Conservation (phyloP, 768 basidiomycete species). For the Pleurotus tuoliensis region DNA sequence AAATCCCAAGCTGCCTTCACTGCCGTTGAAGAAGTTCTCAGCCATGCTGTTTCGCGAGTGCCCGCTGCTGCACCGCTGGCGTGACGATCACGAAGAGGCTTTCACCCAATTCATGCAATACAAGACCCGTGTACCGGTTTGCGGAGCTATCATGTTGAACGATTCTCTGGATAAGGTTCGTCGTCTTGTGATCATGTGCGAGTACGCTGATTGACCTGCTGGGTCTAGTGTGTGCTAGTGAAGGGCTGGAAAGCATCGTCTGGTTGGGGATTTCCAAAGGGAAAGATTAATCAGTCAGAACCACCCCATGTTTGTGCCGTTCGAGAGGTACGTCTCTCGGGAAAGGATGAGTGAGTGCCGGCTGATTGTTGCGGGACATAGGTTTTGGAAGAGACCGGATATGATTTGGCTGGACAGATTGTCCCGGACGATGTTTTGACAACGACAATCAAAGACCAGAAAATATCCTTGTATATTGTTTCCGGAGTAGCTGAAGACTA, state of each 20-base stretch:
- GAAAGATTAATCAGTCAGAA: slow-evolving; percentile 98
- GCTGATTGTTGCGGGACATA: slow-evolving; percentile 26
- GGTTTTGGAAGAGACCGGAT: slow-evolving; percentile 98
- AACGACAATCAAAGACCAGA: slow-evolving; percentile 85
- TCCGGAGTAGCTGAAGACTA: slow-evolving; percentile 85
- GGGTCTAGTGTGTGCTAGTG: slow-evolving; percentile 83
- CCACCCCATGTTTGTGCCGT: slow-evolving; percentile 79
- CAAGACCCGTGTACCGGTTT: slow-evolving; percentile 95
- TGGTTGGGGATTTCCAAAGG: slow-evolving; percentile 99
- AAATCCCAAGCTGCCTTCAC: slow-evolving; percentile 81
- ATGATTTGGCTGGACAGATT: slow-evolving; percentile 72
- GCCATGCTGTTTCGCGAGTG: slow-evolving; percentile 85
- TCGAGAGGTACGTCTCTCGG: slow-evolving; percentile 68
- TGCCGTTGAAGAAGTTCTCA: slow-evolving; percentile 90
- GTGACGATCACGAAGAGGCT: slow-evolving; percentile 78
- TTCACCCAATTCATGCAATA: slow-evolving; percentile 93
- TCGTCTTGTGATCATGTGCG: slow-evolving; percentile 10
- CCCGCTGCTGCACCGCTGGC: slow-evolving; percentile 79
- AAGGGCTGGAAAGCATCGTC: slow-evolving; percentile 97
- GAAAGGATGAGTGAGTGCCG: not conserved
- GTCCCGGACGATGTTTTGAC: slow-evolving; percentile 71
- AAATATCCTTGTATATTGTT: slow-evolving; percentile 87
- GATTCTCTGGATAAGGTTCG: slow-evolving; percentile 87
- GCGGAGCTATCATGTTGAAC: slow-evolving; percentile 95
- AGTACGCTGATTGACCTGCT: slow-evolving; percentile 7